Evolutionary conservation across 345 rosid genomes (phyloP).

Genomic region (Mercurialis annua): DNA sequence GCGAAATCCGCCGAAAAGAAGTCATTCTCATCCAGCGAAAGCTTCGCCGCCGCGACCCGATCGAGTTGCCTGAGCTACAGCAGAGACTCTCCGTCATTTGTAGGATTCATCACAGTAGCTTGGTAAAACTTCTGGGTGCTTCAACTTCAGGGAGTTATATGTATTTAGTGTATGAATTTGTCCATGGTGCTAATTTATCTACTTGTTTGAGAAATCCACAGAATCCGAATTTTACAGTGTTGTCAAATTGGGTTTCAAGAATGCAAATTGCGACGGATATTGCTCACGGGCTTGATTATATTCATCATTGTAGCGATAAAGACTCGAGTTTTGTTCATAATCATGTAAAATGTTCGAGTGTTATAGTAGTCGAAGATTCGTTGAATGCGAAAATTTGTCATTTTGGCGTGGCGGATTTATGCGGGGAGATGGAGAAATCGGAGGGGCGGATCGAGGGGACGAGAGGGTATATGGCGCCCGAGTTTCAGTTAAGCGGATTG

Average conservation of each 20-base stretch:
- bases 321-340: conserved; percentile 22
- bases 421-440: conserved; percentile 20
- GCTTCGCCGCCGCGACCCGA: conserved; percentile 38
- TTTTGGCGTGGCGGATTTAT: conserved; percentile 30
- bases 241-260: conserved; percentile 25
- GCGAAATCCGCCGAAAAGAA: conserved; percentile 26
- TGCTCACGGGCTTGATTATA: conserved; percentile 28
- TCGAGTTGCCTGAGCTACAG: conserved; percentile 38
- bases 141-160: conserved; percentile 41
- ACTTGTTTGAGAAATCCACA: conserved; percentile 27
- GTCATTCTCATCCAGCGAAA: conserved; percentile 29
- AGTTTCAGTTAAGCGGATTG: conserved; percentile 30
- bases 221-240: conserved; percentile 18
- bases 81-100: conserved; percentile 56
- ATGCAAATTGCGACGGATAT: conserved; percentile 31
- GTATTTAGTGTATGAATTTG: conserved; percentile 25
- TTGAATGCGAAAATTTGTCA: conserved; percentile 31
- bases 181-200: conserved; percentile 23
- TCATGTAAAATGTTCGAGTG: conserved; percentile 23
- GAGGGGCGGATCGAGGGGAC: conserved; percentile 40
- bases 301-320: conserved; percentile 23
- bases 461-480: conserved; percentile 55
- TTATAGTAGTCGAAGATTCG: conserved; percentile 18
- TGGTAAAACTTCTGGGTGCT: conserved; percentile 68
- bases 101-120: conserved; percentile 69